phyloP scores from a whole-genome alignment of 2,329 filamentous ascomycete species.

The Didymella segeticola region DNA sequence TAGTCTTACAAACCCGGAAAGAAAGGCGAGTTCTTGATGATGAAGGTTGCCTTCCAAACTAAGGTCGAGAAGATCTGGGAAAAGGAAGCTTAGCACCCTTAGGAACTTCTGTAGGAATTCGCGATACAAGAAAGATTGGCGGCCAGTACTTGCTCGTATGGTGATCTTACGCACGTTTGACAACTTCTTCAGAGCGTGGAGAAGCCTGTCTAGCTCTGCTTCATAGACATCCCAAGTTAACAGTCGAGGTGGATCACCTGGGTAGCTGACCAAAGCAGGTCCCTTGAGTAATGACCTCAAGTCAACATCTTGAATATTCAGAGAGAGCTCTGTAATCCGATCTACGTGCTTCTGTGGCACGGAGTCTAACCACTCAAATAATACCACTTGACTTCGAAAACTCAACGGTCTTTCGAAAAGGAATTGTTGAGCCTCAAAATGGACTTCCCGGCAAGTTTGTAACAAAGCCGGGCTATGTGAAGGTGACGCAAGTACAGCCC shows the following conservation, averaged over 20 bases:
- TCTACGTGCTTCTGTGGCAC: conserved; percentile 23
- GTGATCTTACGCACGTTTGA: conserved; percentile 30
- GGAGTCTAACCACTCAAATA: conserved; percentile 33
- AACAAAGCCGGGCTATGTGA: conserved; percentile 30
- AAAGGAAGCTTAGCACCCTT: conserved; percentile 20
- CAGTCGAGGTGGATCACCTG: conserved; percentile 17
- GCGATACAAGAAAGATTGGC: conserved; percentile 37
- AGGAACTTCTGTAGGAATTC: conserved; percentile 31
- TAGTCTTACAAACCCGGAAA: conserved; percentile 23
- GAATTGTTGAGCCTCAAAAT: conserved; percentile 36
- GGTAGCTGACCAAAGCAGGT: conserved; percentile 3
- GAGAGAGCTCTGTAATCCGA: conserved; percentile 25
- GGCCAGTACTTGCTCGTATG: conserved; percentile 21
- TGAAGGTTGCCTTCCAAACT: conserved; percentile 35
- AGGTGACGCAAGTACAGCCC: conserved; percentile 28
- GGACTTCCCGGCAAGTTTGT: conserved; percentile 35
- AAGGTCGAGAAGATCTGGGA: conserved; percentile 25
- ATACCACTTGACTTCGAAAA: conserved; percentile 30
- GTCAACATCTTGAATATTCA: conserved; percentile 41
- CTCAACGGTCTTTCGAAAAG: conserved; percentile 39
- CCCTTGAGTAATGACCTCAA: conserved; percentile 28
- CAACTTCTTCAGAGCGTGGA: conserved; percentile 22
- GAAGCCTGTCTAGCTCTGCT: conserved; percentile 26
- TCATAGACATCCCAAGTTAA: conserved; percentile 37
- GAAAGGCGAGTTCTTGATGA: conserved; percentile 29